phyloP scores from a whole-genome alignment of 495 filamentous ascomycete genomes.

The Penicillium psychrofluorescens region DNA sequence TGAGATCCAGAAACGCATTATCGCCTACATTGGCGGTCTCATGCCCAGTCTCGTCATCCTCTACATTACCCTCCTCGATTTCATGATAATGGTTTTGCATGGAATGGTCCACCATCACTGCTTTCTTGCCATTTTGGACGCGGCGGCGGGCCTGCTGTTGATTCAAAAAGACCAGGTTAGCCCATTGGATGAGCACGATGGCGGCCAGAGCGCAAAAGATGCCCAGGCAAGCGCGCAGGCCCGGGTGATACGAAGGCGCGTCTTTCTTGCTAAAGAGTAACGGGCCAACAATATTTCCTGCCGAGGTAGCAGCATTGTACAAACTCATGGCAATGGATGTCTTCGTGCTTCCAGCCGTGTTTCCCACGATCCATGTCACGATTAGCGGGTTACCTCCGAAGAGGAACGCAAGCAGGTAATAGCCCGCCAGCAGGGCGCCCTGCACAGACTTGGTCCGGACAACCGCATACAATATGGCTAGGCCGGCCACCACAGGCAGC shows the following conservation, averaged over 20 bases:
- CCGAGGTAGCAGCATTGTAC: constrained; percentile 35
- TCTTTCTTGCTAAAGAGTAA: constrained; percentile 35
- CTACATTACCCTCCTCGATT: constrained; percentile 11
- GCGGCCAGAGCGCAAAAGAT: constrained; percentile 48
- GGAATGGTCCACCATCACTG: constrained; percentile 46
- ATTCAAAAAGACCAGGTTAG: constrained; percentile 46
- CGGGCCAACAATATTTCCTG: constrained; percentile 43
- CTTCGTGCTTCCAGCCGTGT: constrained; percentile 44
- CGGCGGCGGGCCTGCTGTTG: constrained; percentile 42
- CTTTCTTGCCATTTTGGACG: constrained; percentile 50
- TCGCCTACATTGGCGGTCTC: constrained; percentile 20
- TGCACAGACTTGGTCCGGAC: constrained; percentile 31
- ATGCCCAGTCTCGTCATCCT: constrained; percentile 6
- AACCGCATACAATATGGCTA: constrained; percentile 48
- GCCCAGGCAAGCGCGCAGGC: constrained; percentile 45
- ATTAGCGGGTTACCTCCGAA: constrained; percentile 46
- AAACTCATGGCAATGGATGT: constrained; percentile 47
- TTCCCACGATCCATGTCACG: constrained; percentile 44
- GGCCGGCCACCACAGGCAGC: constrained; percentile 49
- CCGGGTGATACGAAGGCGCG: constrained; percentile 45
- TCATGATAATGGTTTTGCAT: constrained; percentile 39
- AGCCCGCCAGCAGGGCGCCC: constrained; percentile 44
- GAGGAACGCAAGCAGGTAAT: constrained; percentile 56
- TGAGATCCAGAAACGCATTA: constrained; percentile 48
- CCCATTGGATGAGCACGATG: constrained; percentile 43